phyloP scores from a whole-genome alignment of 352 stramenopile genomes.

The Thraustochytrium striatum region DNA sequence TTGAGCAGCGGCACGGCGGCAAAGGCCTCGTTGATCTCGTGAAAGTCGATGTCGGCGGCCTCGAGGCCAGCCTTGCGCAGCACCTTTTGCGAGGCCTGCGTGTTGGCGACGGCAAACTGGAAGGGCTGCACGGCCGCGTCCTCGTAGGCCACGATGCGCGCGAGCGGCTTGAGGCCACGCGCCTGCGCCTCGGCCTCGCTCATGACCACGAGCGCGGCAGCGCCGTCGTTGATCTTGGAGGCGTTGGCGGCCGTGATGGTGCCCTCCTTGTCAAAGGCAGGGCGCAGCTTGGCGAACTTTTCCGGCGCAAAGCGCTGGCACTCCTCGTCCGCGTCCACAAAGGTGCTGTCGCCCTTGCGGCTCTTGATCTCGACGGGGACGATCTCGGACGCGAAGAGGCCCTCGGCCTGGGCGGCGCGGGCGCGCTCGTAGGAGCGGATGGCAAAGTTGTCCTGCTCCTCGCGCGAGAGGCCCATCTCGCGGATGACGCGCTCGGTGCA shows the following conservation, averaged over 20 bases:
- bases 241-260: slow-evolving; percentile 95
- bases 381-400: slow-evolving; percentile 82
- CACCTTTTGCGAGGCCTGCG: slow-evolving; percentile 86
- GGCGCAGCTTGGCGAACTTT: slow-evolving; percentile 78
- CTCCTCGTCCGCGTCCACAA: slow-evolving; percentile 86
- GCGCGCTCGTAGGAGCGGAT: slow-evolving; percentile 85
- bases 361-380: slow-evolving; percentile 76
- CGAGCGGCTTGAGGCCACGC: slow-evolving; percentile 66
- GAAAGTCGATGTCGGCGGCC: slow-evolving; percentile 89
- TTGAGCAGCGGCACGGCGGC: slow-evolving; percentile 92
- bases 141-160: slow-evolving; percentile 65
- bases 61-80: slow-evolving; percentile 81
- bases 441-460: slow-evolving; percentile 92
- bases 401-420: slow-evolving; percentile 59
- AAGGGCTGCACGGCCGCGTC: slow-evolving; percentile 78
- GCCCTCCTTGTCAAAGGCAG: slow-evolving; percentile 91
- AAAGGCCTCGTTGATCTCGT: slow-evolving; percentile 99
- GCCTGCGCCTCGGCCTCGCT: slow-evolving; percentile 75
- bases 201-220: slow-evolving; percentile 91
- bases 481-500: slow-evolving; percentile 90
- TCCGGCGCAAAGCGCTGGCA: slow-evolving; percentile 78
- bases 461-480: slow-evolving; percentile 79
- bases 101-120: slow-evolving; percentile 92
- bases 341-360: slow-evolving; percentile 59
- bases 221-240: slow-evolving; percentile 94